Percentiles rank a stretch among this genome's conserved stretches.
Evolutionary conservation across 2,329 filamentous ascomycete genomes (phyloP).

Genomic region (Sporothrix brunneoviolacea): DNA sequence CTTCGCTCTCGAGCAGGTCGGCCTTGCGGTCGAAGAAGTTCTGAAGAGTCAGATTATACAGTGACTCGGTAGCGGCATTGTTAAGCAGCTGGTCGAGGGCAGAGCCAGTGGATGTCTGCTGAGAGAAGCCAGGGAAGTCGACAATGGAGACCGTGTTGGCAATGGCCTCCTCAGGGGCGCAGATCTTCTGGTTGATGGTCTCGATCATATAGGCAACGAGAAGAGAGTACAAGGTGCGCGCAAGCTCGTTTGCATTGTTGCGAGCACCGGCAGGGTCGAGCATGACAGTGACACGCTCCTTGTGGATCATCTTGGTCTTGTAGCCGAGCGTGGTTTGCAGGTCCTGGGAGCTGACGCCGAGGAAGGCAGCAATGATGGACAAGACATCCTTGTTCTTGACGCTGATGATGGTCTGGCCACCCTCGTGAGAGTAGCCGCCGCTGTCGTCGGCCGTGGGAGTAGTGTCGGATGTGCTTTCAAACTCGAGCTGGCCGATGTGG

Average conservation of each 20-base stretch:
- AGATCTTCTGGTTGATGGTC: slow-evolving; percentile 81
- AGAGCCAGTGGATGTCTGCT: slow-evolving; percentile 75
- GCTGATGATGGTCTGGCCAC: slow-evolving; percentile 73
- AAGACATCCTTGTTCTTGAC: slow-evolving; percentile 93
- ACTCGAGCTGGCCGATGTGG: slow-evolving; percentile 97
- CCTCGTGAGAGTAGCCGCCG: slow-evolving; percentile 92
- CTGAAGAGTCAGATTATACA: slow-evolving; percentile 90
- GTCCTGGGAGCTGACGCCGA: slow-evolving; percentile 74
- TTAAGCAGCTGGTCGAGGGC: slow-evolving; percentile 86
- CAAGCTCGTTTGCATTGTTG: slow-evolving; percentile 87
- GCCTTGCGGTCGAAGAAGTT: slow-evolving; percentile 95
- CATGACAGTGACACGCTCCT: slow-evolving; percentile 98
- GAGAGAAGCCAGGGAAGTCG: slow-evolving; percentile 92
- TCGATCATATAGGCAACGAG: slow-evolving; percentile 93
- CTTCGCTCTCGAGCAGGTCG: slow-evolving; percentile 88
- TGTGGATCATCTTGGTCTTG: slow-evolving; percentile 93
- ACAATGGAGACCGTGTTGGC: slow-evolving; percentile 92
- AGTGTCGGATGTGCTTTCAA: slow-evolving; percentile 74
- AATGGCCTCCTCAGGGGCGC: slow-evolving; percentile 78
- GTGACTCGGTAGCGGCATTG: slow-evolving; percentile 85
- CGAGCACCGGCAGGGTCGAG: slow-evolving; percentile 85
- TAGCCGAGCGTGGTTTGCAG: slow-evolving; percentile 86
- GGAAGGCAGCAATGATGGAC: slow-evolving; percentile 81
- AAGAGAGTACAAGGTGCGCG: slow-evolving; percentile 86
- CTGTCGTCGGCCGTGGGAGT: slow-evolving; percentile 79